phyloP scores from a whole-genome alignment of 305 asterid species.

The Fraxinus baroniana region DNA sequence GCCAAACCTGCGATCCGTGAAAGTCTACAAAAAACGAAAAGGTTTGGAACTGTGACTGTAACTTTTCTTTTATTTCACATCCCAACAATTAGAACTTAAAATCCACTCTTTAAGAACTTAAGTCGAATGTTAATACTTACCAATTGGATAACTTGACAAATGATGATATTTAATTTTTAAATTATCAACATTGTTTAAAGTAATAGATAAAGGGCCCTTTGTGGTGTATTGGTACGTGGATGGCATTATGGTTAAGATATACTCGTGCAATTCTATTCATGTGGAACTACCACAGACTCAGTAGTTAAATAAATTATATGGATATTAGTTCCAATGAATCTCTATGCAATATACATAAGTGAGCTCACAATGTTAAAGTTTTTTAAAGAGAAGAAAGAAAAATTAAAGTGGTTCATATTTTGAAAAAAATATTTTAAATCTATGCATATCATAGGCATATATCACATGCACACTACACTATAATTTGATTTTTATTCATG shows the following conservation, averaged over 20 bases:
- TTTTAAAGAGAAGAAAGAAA: not conserved
- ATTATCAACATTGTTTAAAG: not conserved
- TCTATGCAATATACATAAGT: not conserved
- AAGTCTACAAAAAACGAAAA: no score
- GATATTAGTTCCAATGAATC: not conserved
- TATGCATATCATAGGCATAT: not conserved
- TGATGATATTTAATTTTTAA: not conserved
- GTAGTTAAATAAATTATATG: no score
- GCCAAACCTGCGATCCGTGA: no score
- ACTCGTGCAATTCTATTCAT: not conserved
- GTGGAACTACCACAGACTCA: not conserved
- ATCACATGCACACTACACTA: not conserved
- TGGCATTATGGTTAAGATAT: not conserved
- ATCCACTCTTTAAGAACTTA: not conserved
- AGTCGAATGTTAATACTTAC: not conserved
- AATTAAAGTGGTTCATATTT: not conserved
- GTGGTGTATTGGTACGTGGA: not conserved
- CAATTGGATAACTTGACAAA: not conserved
- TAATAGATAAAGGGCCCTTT: not conserved
- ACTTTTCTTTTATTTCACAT: not conserved
- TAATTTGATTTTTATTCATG: no score
- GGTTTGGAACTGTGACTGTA: no score
- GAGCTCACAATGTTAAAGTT: not conserved
- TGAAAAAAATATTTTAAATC: not conserved
- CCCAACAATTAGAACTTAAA: not conserved